Conservation (phyloP, 2,329 filamentous ascomycete genomes). For the Paraphoma sp. region DNA sequence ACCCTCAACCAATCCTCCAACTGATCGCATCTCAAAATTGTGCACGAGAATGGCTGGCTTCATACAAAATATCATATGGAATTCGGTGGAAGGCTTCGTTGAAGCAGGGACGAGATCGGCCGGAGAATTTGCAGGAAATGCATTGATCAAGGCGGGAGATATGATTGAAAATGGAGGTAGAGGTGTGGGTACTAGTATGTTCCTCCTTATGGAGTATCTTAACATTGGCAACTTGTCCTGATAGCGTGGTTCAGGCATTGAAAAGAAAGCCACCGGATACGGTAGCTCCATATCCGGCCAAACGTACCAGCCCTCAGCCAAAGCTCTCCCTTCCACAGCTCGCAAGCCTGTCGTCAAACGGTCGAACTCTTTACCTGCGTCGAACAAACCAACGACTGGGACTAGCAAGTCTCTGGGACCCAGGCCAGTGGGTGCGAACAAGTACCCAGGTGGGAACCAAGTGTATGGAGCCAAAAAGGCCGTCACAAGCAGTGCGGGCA, state of each 20-base stretch:
- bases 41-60: slow-evolving; percentile 35
- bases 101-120: slow-evolving; percentile 45
- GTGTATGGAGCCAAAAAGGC: slow-evolving; percentile 30
- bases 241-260: slow-evolving; percentile 24
- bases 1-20: neutral
- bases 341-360: slow-evolving; percentile 40
- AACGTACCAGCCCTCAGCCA: slow-evolving; percentile 31
- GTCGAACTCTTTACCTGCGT: slow-evolving; percentile 41
- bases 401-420: slow-evolving; percentile 10
- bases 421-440: slow-evolving; percentile 37
- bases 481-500: slow-evolving; percentile 17
- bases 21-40: neutral
- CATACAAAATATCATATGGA: slow-evolving; percentile 47
- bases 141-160: slow-evolving; percentile 47
- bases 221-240: neutral
- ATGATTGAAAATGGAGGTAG: slow-evolving; percentile 43
- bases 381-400: slow-evolving; percentile 20
- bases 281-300: slow-evolving; percentile 38
- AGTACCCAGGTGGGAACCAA: slow-evolving; percentile 30
- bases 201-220: neutral
- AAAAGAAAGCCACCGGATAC: slow-evolving; percentile 39
- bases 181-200: slow-evolving; percentile 40
- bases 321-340: slow-evolving; percentile 38
- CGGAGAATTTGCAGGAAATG: slow-evolving; percentile 47
- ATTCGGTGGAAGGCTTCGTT: slow-evolving; percentile 46